Evolutionary conservation across 345 rosid genomes (phyloP).

Genomic region (Eucalyptus lansdowneana): DNA sequence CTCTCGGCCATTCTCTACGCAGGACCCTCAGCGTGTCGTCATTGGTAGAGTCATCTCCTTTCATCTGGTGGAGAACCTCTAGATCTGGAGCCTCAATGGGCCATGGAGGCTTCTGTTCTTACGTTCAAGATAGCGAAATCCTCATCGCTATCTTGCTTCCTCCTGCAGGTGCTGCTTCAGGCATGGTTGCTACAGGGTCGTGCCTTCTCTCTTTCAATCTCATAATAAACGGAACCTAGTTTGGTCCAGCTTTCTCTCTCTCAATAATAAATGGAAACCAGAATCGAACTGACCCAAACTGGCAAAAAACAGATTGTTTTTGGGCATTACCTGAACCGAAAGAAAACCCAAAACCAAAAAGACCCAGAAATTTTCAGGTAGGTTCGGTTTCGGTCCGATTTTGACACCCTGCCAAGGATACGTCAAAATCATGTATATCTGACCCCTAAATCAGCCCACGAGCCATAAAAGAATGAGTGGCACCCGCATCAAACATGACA

Average conservation of each 20-base stretch:
- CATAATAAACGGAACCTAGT: not conserved
- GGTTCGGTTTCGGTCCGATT: not conserved
- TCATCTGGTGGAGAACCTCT: not conserved
- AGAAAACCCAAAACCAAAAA: not conserved
- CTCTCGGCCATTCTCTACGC: not conserved
- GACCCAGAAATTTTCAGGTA: not conserved
- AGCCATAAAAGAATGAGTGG: not conserved
- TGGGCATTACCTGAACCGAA: no score
- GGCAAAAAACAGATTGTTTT: not conserved
- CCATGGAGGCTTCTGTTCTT: not conserved
- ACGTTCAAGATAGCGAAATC: not conserved
- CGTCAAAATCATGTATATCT: not conserved
- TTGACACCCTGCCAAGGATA: not conserved
- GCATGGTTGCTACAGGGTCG: not conserved
- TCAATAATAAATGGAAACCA: no score
- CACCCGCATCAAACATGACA: not conserved
- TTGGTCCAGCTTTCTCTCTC: not conserved
- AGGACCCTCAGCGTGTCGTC: not conserved
- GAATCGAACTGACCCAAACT: fast-evolving
- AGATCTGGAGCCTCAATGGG: not conserved
- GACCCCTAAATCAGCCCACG: not conserved
- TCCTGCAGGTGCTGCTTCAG: not conserved
- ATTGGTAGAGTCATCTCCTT: not conserved
- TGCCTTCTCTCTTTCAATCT: not conserved
- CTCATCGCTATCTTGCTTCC: not conserved